Evolutionary conservation across 148 eudicot species (phyloP).

Genomic region (Polygonum aviculare): DNA sequence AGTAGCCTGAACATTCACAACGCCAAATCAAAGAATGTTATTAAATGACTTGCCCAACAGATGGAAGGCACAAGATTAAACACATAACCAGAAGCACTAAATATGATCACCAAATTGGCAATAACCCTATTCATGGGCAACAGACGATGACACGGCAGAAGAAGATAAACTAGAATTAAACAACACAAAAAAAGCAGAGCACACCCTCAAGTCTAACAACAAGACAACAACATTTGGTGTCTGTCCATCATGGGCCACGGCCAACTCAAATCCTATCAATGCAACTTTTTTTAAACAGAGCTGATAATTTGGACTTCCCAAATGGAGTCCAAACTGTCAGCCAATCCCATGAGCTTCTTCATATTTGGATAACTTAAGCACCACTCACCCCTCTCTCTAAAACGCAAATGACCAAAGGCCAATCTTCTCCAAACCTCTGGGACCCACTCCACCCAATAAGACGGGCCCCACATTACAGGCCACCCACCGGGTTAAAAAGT

Average conservation of each 20-base stretch:
- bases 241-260: neutral
- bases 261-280: neutral
- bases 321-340: neutral
- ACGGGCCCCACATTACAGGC: neutral
- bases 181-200: neutral
- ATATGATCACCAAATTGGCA: neutral
- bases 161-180: neutral
- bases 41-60: neutral
- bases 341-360: neutral
- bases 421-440: neutral
- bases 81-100: neutral
- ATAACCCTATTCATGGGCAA: neutral
- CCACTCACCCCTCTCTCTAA: neutral
- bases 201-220: neutral
- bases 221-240: neutral
- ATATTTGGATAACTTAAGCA: neutral
- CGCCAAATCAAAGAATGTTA: neutral
- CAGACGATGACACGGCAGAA: neutral
- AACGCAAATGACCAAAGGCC: neutral
- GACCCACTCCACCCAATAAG: neutral
- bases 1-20: constrained; percentile 22
- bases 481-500: neutral
- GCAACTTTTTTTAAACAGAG: neutral
- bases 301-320: neutral
- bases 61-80: neutral